These are phyloP conservation scores for Globomyces sp. DNA, from an alignment of 371 early-diverging fungal genomes.

Conservation along the genomic window DNA sequence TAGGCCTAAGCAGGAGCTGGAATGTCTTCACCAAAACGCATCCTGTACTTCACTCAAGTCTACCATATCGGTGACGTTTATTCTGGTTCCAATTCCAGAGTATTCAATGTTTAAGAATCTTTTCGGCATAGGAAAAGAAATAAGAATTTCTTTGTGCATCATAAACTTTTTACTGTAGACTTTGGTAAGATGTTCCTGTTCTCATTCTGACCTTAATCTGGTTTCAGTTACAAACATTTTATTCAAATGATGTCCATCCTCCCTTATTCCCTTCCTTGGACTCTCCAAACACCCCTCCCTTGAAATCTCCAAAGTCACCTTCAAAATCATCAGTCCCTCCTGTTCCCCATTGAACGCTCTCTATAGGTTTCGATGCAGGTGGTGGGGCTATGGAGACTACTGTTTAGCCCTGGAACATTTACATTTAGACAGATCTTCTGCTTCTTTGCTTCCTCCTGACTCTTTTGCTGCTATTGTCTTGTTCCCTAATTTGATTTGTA, in stretches of 20 bases:
- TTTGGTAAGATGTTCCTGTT: too few species aligned
- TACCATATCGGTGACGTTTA: too few species aligned
- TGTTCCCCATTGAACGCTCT: not conserved
- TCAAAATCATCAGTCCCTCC: not conserved
- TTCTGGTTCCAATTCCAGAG: too few species aligned
- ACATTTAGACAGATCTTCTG: slow-evolving; percentile 11
- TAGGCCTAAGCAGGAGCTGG: too few species aligned
- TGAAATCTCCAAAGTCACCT: slow-evolving; percentile 11
- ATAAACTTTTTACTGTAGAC: too few species aligned
- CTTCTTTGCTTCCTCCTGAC: not conserved
- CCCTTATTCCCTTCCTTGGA: not conserved
- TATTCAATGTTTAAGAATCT: too few species aligned
- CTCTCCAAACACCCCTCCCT: not conserved
- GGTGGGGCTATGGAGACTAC: slow-evolving; percentile 4
- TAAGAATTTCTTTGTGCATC: too few species aligned
- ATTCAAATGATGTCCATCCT: slow-evolving; percentile 13
- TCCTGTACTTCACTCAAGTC: too few species aligned
- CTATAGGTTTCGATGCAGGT: not conserved
- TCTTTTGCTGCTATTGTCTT: slow-evolving; percentile 30
- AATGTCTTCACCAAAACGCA: too few species aligned
- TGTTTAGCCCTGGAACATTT: too few species aligned
- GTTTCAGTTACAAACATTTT: not conserved
- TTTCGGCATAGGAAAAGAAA: too few species aligned
- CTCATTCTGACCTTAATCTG: too few species aligned
- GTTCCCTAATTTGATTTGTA: slow-evolving; percentile 73